These are phyloP conservation scores for Tympanopsis confertula DNA, from an alignment of 2,329 filamentous ascomycete species.

Conservation along the genomic window DNA sequence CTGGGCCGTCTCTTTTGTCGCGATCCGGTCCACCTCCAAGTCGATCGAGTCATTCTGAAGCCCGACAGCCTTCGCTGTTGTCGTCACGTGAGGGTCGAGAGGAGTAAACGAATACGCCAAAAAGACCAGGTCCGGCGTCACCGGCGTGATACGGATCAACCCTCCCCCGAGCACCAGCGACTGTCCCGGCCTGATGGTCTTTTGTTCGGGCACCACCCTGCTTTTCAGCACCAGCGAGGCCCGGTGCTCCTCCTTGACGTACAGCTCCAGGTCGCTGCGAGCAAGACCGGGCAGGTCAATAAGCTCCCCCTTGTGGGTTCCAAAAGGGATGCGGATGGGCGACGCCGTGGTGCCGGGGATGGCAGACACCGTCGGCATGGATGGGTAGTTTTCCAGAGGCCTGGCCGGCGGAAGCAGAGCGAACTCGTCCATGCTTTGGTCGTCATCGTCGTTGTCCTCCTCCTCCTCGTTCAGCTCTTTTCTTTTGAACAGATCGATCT, in stretches of 20 bases:
- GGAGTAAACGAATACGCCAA: constrained; percentile 82
- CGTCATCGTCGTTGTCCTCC: constrained; percentile 13
- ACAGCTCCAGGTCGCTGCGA: constrained; percentile 59
- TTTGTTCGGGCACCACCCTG: constrained; percentile 62
- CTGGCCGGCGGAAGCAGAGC: constrained; percentile 67
- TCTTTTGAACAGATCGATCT: constrained; percentile 15
- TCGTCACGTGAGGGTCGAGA: constrained; percentile 63
- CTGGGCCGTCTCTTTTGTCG: constrained; percentile 40
- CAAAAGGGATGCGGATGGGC: constrained; percentile 85
- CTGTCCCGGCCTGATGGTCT: constrained; percentile 61
- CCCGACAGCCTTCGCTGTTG: constrained; percentile 66
- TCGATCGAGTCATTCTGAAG: constrained; percentile 56
- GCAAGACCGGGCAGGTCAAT: constrained; percentile 84
- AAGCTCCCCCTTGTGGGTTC: constrained; percentile 74
- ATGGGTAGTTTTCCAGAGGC: constrained; percentile 62
- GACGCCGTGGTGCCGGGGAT: constrained; percentile 89
- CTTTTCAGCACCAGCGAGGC: constrained; percentile 66
- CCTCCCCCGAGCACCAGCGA: constrained; percentile 79
- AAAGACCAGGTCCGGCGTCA: constrained; percentile 50
- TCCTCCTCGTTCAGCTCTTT: constrained; percentile 10
- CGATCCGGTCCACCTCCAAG: constrained; percentile 51
- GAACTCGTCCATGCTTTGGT: constrained; percentile 21
- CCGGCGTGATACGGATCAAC: constrained; percentile 75
- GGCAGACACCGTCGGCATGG: constrained; percentile 76
- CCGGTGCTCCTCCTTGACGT: constrained; percentile 57